Evolutionary conservation across 495 filamentous ascomycete species (phyloP).

Genomic region (Penicillium atrosanguineum): DNA sequence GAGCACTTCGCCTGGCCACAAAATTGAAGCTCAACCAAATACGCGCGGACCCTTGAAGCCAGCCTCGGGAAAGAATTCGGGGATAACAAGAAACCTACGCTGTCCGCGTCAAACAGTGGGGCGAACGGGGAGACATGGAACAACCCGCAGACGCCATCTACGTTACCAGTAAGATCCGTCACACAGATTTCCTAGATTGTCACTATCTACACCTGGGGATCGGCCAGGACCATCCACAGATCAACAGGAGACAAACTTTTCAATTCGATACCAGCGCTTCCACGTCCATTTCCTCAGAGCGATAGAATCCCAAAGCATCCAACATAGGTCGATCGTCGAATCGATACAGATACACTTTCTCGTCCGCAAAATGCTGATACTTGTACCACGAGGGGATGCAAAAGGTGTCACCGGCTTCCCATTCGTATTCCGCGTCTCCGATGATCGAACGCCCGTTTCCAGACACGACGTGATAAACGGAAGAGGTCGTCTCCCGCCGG

Average conservation of each 20-base stretch:
- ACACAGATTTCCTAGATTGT: background rate
- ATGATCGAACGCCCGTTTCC: conserved; percentile 35
- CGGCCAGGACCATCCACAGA: background rate
- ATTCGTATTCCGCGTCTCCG: conserved; percentile 28
- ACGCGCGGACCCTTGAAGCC: background rate
- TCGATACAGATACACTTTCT: conserved; percentile 41
- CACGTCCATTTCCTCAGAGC: conserved; percentile 34
- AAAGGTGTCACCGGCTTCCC: conserved; percentile 44
- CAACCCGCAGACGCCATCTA: background rate
- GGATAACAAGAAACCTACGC: background rate
- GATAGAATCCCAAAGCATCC: conserved; percentile 42
- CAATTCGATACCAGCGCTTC: conserved; percentile 22
- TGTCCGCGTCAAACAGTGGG: background rate
- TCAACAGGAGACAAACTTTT: background rate
- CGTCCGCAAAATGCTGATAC: conserved; percentile 40
- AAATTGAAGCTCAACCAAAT: background rate
- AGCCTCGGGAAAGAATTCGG: background rate
- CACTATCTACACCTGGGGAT: background rate
- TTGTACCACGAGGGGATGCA: conserved; percentile 43
- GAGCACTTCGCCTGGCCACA: background rate
- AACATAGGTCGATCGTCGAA: conserved; percentile 50
- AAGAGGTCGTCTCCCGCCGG: conserved; percentile 37
- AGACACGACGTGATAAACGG: conserved; percentile 41
- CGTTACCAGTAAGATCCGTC: background rate
- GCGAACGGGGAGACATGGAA: background rate